phyloP scores from a whole-genome alignment of 1,284 basidiomycete species.

The Sanguinoderma infundibulare region DNA sequence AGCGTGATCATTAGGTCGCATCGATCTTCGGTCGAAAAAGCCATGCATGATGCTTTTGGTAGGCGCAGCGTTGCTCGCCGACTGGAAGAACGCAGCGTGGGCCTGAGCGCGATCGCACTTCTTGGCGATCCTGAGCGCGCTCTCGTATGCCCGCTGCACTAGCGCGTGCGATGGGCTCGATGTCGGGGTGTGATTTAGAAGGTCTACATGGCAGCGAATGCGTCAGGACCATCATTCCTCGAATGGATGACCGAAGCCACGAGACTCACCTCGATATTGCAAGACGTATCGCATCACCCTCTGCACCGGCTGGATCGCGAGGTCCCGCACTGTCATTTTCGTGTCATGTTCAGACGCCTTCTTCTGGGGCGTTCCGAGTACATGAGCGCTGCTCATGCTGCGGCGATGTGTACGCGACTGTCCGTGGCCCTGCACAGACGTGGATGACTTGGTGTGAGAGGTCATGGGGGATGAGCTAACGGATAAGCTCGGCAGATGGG shows the following conservation, averaged over 20 bases:
- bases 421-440: not conserved
- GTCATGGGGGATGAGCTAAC: slow-evolving; percentile 12
- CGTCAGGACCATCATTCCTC: slow-evolving; percentile 3
- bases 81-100: slow-evolving; percentile 55
- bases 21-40: slow-evolving; percentile 1
- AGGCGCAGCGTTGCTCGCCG: not conserved
- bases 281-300: slow-evolving; percentile 72
- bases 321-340: slow-evolving; percentile 52
- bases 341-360: slow-evolving; percentile 28
- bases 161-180: slow-evolving; percentile 48
- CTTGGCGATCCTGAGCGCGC: slow-evolving; percentile 60
- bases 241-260: slow-evolving; percentile 9
- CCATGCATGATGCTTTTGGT: slow-evolving; percentile 18
- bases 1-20: slow-evolving; percentile 13
- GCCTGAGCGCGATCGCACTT: slow-evolving; percentile 69
- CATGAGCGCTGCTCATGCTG: slow-evolving; percentile 11
- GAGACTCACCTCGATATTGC: slow-evolving; percentile 60
- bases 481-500: slow-evolving; percentile 22
- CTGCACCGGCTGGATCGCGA: slow-evolving; percentile 73
- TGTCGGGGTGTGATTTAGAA: slow-evolving; percentile 47
- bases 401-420: not conserved
- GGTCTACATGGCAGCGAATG: slow-evolving; percentile 35
- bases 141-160: slow-evolving; percentile 63
- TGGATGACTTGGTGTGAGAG: not conserved
- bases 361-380: slow-evolving; percentile 11